Conservation (phyloP, 108 stramenopile species). For the Mediolabrus comicus region DNA sequence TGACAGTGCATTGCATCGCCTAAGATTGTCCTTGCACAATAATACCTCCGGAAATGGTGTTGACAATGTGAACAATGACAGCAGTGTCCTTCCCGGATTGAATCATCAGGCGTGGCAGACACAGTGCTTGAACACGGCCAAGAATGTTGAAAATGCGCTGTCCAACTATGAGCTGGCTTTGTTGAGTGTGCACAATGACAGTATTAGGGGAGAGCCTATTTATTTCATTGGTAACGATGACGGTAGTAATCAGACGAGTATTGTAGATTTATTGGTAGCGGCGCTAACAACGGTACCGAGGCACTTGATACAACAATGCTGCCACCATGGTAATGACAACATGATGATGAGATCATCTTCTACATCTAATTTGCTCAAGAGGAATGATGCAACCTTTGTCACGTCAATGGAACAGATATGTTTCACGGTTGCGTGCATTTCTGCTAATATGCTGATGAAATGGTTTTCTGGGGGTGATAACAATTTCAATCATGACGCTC, state of each 20-base stretch:
- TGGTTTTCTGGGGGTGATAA: background rate
- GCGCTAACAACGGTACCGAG: slow-evolving; percentile 31
- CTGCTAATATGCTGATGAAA: slow-evolving; percentile 20
- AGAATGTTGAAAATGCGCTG: slow-evolving; percentile 14
- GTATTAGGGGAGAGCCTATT: background rate
- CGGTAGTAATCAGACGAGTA: background rate
- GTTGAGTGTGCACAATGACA: slow-evolving; percentile 6
- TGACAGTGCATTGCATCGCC: slow-evolving; percentile 3
- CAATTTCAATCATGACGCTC: background rate
- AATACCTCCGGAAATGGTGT: background rate
- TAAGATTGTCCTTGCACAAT: background rate
- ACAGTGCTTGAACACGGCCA: slow-evolving; percentile 10
- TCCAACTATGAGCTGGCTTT: slow-evolving; percentile 18
- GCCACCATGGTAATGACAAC: background rate
- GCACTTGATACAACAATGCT: slow-evolving; percentile 2
- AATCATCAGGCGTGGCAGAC: slow-evolving; percentile 7
- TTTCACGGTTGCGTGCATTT: slow-evolving; percentile 33
- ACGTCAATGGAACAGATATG: slow-evolving; percentile 34
- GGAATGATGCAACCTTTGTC: background rate
- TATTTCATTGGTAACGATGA: background rate
- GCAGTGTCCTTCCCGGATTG: too few relatives aligned
- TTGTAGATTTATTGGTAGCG: slow-evolving; percentile 34
- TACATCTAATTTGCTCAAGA: background rate
- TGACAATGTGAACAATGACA: background rate
- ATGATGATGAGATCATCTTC: background rate